Evolutionary conservation across 306 rosid species (phyloP), one percentile per base, ranked within the genome.

Genomic region (Begonia masoniana): DNA sequence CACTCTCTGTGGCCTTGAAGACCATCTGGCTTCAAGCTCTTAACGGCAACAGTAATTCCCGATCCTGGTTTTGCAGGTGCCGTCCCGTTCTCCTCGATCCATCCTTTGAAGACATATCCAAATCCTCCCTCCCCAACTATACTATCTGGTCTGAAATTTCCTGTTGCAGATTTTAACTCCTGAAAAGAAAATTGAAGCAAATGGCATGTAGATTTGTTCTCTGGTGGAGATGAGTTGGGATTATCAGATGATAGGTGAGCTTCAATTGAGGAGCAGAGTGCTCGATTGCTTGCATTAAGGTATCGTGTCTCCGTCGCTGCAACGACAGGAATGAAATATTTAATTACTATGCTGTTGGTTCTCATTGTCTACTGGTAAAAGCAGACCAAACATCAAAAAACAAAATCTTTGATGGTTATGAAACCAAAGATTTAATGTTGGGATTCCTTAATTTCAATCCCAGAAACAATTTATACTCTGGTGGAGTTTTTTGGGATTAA

Each of bases 1-100:
- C 97, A 88, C 82, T 88, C 97, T 76, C 97, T 80, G 69, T 88
- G 97, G 60, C 97, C 97, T 56, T 88, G 97, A 54, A 88, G 97
- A 50, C 94, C 97, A 67, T 89, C 97, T 15, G 87, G 95, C 68
- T 89, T 89, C 71, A 89, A 76, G 82, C 83, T 89, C 73, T 89
- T 89, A 24, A 89, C 97, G 41, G 95, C 97, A 56, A 89, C 97
- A 0, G 97, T 78, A 66, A 85, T 42, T 48, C 97, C 95, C 2
- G 97, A 78, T 10, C 97, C 97, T 0, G 97, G 97, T 56, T 85
- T 88, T 1, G 97, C 97, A 2, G 97, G 97, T 26, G 89, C 94
- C 1, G 97, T 88, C 62, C 97, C 97, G 60, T 76, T 85, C 71
- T 85, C 97, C 75, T 82, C 95, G 41, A 89, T 85, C 95, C 95